Evolutionary conservation across 192 early-diverging fungal species (phyloP).

Genomic region (Coemansia sp.): DNA sequence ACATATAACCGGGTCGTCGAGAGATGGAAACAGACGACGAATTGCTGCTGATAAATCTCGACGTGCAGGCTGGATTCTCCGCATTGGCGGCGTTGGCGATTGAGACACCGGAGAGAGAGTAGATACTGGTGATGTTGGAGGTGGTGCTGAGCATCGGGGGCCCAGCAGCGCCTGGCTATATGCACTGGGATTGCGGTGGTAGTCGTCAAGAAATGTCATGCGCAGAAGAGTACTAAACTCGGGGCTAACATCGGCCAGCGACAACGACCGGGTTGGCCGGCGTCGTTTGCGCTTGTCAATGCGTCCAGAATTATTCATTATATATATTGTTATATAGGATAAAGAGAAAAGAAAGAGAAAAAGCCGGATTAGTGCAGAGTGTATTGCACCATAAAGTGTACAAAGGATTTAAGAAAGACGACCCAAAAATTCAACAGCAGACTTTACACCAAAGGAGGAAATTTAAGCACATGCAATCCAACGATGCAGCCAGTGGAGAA

Average conservation of each 20-base stretch:
- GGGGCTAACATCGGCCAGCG: background rate
- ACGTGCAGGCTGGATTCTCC: too few relatives aligned
- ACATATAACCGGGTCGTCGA: conserved; percentile 15
- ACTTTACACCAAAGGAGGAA: too few relatives aligned
- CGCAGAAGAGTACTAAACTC: conserved; percentile 21
- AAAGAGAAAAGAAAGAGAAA: background rate
- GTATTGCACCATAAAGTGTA: too few relatives aligned
- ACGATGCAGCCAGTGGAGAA: background rate
- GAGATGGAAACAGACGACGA: conserved; percentile 40
- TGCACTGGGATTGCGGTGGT: conserved; percentile 48
- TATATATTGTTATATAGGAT: background rate
- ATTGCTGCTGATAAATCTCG: conserved; percentile 22
- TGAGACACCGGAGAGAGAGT: too few relatives aligned
- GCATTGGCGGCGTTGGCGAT: too few relatives aligned
- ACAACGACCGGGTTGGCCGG: conserved; percentile 36
- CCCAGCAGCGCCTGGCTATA: conserved; percentile 51
- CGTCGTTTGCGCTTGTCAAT: conserved; percentile 47
- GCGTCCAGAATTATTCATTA: conserved; percentile 10
- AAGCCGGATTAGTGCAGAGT: background rate
- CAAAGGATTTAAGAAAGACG: too few relatives aligned
- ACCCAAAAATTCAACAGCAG: too few relatives aligned
- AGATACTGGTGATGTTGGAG: background rate
- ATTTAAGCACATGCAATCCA: too few relatives aligned
- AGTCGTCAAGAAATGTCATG: conserved; percentile 41
- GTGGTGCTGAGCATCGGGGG: conserved; percentile 7